Base-by-base conservation (phyloP, 768 basidiomycete genomes). In the Obba rivulosa region DNA sequence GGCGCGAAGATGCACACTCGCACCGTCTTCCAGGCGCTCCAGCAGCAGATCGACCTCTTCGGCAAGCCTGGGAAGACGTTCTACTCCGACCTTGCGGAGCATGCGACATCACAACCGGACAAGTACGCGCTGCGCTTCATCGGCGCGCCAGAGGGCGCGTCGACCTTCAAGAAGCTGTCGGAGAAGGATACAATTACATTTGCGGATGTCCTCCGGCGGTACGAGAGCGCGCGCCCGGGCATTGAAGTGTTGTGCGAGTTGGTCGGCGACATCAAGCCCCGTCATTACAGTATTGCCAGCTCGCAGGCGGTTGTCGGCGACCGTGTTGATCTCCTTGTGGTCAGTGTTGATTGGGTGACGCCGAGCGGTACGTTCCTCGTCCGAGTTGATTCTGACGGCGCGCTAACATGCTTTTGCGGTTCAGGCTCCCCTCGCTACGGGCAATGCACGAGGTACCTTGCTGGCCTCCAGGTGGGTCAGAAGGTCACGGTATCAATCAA, bases 241-340 rank as follows among this genome's bases (percentile, higher is more conserved):
- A 83, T 98, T 34, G 91, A 91, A 66, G 81, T 76, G 48, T 75
- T 96, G 3, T 93, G 94, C 59, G 87, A 90, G 63, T 64, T 96
- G 58, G 74, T 97, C 39, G 94, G 92, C 1, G 92, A 96, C 63
- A 97, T 92, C 72, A 93, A 96, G 67, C 94, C 95, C 3, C 79
- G 96, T 53, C 96, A 98, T 67, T 99, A 99, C 68, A 95, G 92
- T 66, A 99, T 99, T 61, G 95, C 96, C 18, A 92, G 89, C 56
- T 81, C 92, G 28, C 95, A 98, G 67, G 88, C 87, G 60, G 93
- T 88, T 48, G 94, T 98, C 14, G 96, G 96, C 4, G 79, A 98
- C 62, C 80, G 88, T 48, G 93, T 99, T 8, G 95, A 99, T 66
- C 72, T 99, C 23, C 72, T 99, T 49, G 87, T 99, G 52, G 96